A percentile compares a stretch with the other conserved stretches of the same genome.
These are phyloP conservation scores for Microstegium vimineum DNA, from an alignment of 176 grass and related monocot species.

Conservation along the genomic window DNA sequence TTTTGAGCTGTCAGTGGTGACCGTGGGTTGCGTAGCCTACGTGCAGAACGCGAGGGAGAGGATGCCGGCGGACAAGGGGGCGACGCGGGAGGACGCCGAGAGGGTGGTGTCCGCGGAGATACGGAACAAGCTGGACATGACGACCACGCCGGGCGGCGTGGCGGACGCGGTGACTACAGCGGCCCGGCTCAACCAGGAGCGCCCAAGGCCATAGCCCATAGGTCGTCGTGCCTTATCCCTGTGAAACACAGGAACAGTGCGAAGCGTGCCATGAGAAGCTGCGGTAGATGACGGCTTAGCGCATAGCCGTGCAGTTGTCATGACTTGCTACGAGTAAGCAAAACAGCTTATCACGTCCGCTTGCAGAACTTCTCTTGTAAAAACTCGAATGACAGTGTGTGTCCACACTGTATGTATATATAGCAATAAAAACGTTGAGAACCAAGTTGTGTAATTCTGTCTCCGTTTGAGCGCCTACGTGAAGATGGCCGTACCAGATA, in stretches of 20 bases:
- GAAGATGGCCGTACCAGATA: too few relatives aligned
- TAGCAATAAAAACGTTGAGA: neutral
- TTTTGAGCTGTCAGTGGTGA: neutral
- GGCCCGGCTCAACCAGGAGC: constrained; percentile 56
- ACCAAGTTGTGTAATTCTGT: neutral
- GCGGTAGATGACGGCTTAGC: neutral
- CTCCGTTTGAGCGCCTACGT: too few relatives aligned
- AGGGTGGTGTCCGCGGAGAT: constrained; percentile 50
- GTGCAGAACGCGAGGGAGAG: constrained; percentile 46
- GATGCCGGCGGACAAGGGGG: constrained; percentile 47
- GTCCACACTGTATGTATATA: neutral
- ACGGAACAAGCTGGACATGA: constrained; percentile 33
- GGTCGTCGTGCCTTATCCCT: neutral
- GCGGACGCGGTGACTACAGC: constrained; percentile 49
- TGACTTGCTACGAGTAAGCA: neutral
- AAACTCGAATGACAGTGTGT: neutral
- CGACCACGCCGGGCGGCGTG: constrained; percentile 32
- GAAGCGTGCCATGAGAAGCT: neutral
- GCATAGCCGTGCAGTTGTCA: neutral
- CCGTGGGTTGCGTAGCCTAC: neutral
- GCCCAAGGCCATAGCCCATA: neutral
- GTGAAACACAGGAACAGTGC: neutral
- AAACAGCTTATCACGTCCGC: too few relatives aligned
- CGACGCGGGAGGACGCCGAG: constrained; percentile 48
- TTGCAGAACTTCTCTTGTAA: neutral